Evolutionary conservation across 495 filamentous ascomycete genomes (phyloP).

Genomic region (Penicillium chermesinum): DNA sequence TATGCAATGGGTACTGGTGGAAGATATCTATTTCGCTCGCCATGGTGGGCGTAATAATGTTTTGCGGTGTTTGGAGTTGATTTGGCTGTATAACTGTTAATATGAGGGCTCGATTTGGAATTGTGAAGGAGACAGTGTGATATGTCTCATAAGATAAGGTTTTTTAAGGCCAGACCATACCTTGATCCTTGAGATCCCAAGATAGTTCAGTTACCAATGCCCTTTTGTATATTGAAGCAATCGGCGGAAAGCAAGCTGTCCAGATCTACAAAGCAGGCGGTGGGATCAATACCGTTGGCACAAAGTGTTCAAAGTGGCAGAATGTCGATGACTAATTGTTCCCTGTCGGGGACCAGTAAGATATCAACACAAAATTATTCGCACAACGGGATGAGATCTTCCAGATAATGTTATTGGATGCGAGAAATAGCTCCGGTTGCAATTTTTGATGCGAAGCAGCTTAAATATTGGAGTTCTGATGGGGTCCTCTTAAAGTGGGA

Average conservation of each 20-base stretch:
- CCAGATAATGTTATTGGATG: too few relatives aligned
- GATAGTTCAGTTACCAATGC: background rate
- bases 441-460: too few relatives aligned
- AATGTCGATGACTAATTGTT: constrained; percentile 8
- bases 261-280: constrained; percentile 18
- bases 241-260: constrained; percentile 23
- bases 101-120: background rate
- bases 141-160: background rate
- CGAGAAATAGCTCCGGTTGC: too few relatives aligned
- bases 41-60: constrained; percentile 28
- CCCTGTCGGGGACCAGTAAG: too few relatives aligned
- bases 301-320: too few relatives aligned
- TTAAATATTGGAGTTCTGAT: too few relatives aligned
- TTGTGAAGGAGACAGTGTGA: too few relatives aligned
- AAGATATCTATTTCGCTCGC: constrained; percentile 59
- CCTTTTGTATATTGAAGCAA: constrained; percentile 3
- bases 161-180: too few relatives aligned
- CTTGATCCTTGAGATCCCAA: background rate
- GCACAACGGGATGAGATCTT: too few relatives aligned
- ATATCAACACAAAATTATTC: too few relatives aligned
- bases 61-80: constrained; percentile 6
- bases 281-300: constrained; percentile 4
- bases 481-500: too few relatives aligned
- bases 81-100: constrained; percentile 4
- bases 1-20: constrained; percentile 70